Conservation (phyloP, 2,329 filamentous ascomycete genomes). For the Lecanoromycetidae sp. region DNA sequence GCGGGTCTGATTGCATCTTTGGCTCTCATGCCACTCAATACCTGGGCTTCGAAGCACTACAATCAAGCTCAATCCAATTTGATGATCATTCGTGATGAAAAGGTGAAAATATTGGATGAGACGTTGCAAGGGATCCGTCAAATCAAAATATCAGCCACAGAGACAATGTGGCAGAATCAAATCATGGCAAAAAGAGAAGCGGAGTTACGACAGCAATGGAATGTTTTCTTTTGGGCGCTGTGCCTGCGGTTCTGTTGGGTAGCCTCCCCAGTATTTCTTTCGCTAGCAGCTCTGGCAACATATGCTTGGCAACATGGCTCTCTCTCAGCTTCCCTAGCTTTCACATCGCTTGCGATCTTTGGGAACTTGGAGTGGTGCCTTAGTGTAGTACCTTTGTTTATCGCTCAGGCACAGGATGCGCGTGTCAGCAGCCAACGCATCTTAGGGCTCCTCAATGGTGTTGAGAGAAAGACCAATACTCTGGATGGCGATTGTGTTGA, state of each 20-base stretch:
- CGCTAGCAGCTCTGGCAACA: constrained; percentile 56
- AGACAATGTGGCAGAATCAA: constrained; percentile 60
- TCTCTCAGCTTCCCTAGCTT: too few relatives aligned
- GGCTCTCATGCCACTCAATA: constrained; percentile 55
- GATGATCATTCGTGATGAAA: constrained; percentile 65
- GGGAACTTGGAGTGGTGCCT: too few relatives aligned
- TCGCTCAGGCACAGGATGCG: too few relatives aligned
- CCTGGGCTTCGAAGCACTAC: constrained; percentile 51
- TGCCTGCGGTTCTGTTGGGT: constrained; percentile 58
- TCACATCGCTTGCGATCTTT: too few relatives aligned
- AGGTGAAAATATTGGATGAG: constrained; percentile 63
- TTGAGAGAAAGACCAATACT: too few relatives aligned
- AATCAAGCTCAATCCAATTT: constrained; percentile 52
- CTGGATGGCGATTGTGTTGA: too few relatives aligned
- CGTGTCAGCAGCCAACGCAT: too few relatives aligned
- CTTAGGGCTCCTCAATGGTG: too few relatives aligned
- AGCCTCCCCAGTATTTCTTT: constrained; percentile 58
- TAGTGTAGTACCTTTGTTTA: too few relatives aligned
- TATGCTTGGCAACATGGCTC: too few relatives aligned
- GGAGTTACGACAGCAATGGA: constrained; percentile 56
- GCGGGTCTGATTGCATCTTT: constrained; percentile 54
- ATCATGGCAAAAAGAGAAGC: constrained; percentile 52
- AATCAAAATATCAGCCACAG: constrained; percentile 66
- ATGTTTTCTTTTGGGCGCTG: constrained; percentile 51
- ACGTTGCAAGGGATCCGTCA: constrained; percentile 67